Conservation (phyloP, 2,329 filamentous ascomycete genomes). For the Graphiopsis chlorocephala region DNA sequence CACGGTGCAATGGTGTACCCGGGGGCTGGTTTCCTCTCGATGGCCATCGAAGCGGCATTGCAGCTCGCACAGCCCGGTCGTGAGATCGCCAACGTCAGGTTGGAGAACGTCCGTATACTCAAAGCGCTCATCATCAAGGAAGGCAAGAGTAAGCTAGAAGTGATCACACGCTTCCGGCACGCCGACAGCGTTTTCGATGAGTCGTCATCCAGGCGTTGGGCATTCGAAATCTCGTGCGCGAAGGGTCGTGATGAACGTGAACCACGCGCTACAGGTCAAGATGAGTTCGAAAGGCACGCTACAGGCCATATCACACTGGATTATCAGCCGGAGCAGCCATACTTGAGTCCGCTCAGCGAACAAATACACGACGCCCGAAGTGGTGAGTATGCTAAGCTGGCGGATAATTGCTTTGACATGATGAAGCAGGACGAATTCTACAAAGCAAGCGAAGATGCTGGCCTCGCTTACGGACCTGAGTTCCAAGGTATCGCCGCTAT, state of each 20-base stretch:
- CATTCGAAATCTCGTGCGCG: background rate
- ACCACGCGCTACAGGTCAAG: background rate
- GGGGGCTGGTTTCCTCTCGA: conserved; percentile 19
- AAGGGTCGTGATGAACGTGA: background rate
- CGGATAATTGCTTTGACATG: background rate
- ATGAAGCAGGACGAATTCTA: background rate
- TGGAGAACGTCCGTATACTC: conserved; percentile 48
- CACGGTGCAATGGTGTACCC: conserved; percentile 12
- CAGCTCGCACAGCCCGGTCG: conserved; percentile 33
- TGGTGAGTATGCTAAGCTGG: background rate
- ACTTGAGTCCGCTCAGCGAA: background rate
- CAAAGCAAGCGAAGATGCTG: background rate
- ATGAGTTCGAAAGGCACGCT: background rate
- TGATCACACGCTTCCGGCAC: conserved; percentile 20
- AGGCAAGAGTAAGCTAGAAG: conserved; percentile 49
- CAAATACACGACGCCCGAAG: background rate
- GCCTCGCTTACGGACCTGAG: background rate
- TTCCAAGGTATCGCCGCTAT: background rate
- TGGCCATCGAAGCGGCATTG: conserved; percentile 23
- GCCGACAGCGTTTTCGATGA: background rate
- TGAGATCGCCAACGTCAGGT: conserved; percentile 29
- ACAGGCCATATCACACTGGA: background rate
- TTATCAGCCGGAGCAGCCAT: background rate
- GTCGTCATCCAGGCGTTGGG: background rate
- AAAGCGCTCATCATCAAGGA: conserved; percentile 53